Evolutionary conservation across 176 grass and related monocot species (phyloP).

Genomic region (Puya raimondii): DNA sequence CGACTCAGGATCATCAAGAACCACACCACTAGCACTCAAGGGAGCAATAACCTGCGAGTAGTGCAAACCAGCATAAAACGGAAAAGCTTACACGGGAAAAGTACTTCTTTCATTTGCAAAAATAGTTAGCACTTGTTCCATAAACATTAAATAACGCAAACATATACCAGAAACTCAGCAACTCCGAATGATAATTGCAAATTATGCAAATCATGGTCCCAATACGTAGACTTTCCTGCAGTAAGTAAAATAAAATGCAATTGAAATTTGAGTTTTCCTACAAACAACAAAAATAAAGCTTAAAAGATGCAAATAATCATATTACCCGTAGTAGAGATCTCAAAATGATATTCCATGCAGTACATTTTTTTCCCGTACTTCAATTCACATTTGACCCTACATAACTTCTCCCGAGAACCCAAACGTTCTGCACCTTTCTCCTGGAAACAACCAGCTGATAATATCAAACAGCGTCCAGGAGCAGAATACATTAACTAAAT

Average conservation of each 20-base stretch:
- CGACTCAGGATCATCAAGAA: conserved; percentile 93
- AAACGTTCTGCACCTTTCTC: conserved; percentile 76
- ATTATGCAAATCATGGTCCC: conserved; percentile 83
- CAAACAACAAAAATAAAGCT: neutral
- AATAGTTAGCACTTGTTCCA: neutral
- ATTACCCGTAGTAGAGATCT: conserved; percentile 57
- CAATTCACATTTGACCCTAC: conserved; percentile 59
- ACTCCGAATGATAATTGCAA: conserved; percentile 86
- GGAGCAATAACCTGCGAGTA: conserved; percentile 67
- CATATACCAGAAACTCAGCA: conserved; percentile 68
- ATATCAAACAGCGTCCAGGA: neutral
- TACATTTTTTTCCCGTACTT: conserved; percentile 86
- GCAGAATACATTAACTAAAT: neutral
- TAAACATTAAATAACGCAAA: conserved; percentile 3
- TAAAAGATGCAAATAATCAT: neutral
- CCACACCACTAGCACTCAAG: conserved; percentile 77
- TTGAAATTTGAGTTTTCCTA: neutral
- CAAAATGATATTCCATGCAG: conserved; percentile 80
- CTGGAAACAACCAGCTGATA: conserved; percentile 31
- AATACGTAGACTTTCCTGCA: conserved; percentile 57
- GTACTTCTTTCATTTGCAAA: neutral
- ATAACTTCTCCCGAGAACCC: conserved; percentile 52
- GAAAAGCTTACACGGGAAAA: neutral
- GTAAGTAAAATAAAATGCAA: conserved; percentile 4
- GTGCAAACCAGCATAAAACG: conserved; percentile 21